Evolutionary conservation across 371 early-diverging fungal genomes (phyloP).

Genomic region (Chytridium lagenaria): DNA sequence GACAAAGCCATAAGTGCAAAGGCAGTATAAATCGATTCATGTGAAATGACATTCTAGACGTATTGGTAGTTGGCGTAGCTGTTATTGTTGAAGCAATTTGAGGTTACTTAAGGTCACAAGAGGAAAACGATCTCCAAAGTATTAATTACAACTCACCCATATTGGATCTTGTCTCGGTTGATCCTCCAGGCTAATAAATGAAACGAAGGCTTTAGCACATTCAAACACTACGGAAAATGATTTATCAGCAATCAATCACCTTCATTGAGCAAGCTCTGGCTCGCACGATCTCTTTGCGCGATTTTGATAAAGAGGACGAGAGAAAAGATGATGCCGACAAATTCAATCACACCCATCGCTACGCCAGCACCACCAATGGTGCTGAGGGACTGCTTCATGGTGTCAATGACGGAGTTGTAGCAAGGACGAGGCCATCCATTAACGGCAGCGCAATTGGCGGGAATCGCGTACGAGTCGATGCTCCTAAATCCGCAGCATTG

Average conservation of each 20-base stretch:
- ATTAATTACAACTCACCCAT: conserved; percentile 41
- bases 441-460: conserved; percentile 36
- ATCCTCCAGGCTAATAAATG: conserved; percentile 52
- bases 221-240: background rate
- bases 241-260: background rate
- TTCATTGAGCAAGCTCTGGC: conserved; percentile 52
- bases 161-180: conserved; percentile 58
- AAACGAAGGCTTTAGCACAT: background rate
- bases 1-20: background rate
- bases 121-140: background rate
- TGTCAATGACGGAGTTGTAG: conserved; percentile 30
- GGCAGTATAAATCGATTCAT: background rate
- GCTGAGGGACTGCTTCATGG: conserved; percentile 39
- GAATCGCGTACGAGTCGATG: conserved; percentile 42
- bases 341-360: conserved; percentile 57
- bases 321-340: conserved; percentile 53
- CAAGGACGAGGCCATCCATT: conserved; percentile 36
- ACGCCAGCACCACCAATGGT: conserved; percentile 59
- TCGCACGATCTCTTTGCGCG: conserved; percentile 49
- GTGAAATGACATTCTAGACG: conserved; percentile 12
- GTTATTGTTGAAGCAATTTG: too few species aligned
- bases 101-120: too few species aligned
- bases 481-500: conserved; percentile 55
- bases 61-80: conserved; percentile 42
- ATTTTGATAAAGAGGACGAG: conserved; percentile 55